Evolutionary conservation across 331 rosid species (phyloP), one percentile per base, ranked within the genome.

Genomic region (Pyracantha coccinea): DNA sequence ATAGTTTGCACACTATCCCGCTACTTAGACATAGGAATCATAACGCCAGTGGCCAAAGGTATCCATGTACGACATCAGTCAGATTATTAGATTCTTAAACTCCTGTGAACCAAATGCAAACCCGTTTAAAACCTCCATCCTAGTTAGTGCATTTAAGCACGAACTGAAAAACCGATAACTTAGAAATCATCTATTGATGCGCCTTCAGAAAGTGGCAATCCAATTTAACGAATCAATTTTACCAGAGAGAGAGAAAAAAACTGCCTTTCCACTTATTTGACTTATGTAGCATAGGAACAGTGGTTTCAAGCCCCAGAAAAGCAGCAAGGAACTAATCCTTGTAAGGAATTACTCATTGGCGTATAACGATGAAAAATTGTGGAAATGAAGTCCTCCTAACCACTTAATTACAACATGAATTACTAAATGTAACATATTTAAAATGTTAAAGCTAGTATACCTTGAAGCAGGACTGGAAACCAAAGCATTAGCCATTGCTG

Each of bases 391-490:
- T 19, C 38, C 61, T 19, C 38, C 61, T 16, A 73, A 73, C 60
- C 27, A 13, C 31, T 23, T 50, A 65, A 32, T 60, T 55, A 57
- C 52, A 54, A 67, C 29, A 53, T 19, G 66, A 59, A 44, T 16
- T 14, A 23, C 23, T 17, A 7, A 47, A 68, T 10, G 21, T 12
- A 61, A 19, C 63, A 72, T 12, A 20, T 79, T 14, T 13, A 31
- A 35, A 55, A 45, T 24, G 33, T 23, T 45, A 83, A 71, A 7
- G 75, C 62, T 76, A 71, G 62, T 69, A 77, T 88, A 94, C 99
- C 99, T 90, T 83, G 97, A 87, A 72, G 99, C 97, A 54, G 99
- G 97, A 79, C 83, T 87, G 82, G 97, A 87, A 82, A 85, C 88
- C 93, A 94, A 75, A 74, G 91, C 92, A 78, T 87, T 89, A 55